Evolutionary conservation across 176 grass and related monocot genomes (phyloP), one percentile per base, ranked within the genome.

Genomic region (Juncus effusus): DNA sequence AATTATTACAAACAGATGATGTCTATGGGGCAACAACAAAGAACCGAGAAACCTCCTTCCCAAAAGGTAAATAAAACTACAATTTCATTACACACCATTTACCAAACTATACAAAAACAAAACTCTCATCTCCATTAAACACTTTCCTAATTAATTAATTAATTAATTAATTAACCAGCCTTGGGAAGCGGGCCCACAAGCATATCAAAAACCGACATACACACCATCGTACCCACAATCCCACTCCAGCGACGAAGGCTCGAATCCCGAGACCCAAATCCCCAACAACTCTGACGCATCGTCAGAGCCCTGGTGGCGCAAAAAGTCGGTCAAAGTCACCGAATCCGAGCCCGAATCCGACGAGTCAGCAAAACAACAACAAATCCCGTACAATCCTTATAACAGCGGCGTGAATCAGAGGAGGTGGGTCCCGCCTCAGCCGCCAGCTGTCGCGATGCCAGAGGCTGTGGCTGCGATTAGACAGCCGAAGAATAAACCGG

Each of bases 401-500:
- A 9, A 5, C 6, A 47, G 44, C 44, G 44, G 44, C 2, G 4
- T 9, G 44, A 47, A 47, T 47, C 82, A 78, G 69, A 81, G 81
- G 7, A 82, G 65, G 39, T 96, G 91, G 91, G 79, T 85, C 9
- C 81, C 84, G 5, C 91, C 87, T 3, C 88, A 89, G 54, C 42
- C 82, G 40, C 80, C 88, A 2, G 28, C 82, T 0, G 79, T 86
- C 5, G 76, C 62, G 28, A 75, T 89, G 82, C 75, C 88, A 9
- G 93, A 92, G 76, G 93, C 85, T 0, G 72, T 67, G 0, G 77
- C 78, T 0, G 88, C 85, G 66, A 97, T 97, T 45, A 69, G 88
- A 4, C 93, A 88, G 9, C 75, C 75, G 6, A 72, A 72, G 52
- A 56, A 15, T 15, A 59, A 59, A 15, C 4, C 37, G 5, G 57